Base-by-base conservation (phyloP, 257 asterid species). In the Solanum pimpinellifolium region DNA sequence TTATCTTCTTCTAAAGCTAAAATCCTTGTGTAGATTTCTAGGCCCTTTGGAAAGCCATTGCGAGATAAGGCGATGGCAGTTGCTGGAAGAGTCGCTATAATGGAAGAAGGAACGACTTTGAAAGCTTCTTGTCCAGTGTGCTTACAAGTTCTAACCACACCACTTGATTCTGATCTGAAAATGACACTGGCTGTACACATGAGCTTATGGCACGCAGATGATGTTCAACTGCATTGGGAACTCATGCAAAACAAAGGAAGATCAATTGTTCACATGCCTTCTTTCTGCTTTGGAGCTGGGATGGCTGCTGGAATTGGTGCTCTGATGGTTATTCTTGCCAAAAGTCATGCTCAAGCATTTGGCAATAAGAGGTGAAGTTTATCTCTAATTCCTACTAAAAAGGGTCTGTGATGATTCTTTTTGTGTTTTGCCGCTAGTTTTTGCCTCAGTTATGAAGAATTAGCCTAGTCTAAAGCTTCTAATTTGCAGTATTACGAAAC, bases 161-260 rank as follows among this genome's bases (percentile, higher is more conserved):
- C 90, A 37, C 75, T 52, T 20, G 92, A 87, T 73, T 84, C 92
- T 47, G 98, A 95, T 86, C 85, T 93, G 85, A 90, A 85, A 88
- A 93, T 92, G 98, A 92, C 90, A 35, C 87, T 97, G 72, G 98
- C 98, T 1, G 86, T 93, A 81, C 98, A 95, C 94, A 85, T 95
- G 93, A 94, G 98, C 90, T 88, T 97, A 84, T 95, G 98, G 97
- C 98, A 95, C 86, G 90, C 98, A 5, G 98, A 95, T 41, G 98
- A 97, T 84, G 97, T 97, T 70, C 88, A 87, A 60, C 78, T 92
- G 92, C 97, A 93, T 87, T 97, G 98, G 99, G 94, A 95, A 66
- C 84, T 93, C 27, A 94, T 93, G 95, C 94, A 94, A 75, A 93
- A 84, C 84, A 90, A 89, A 86, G 90, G 85, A 35, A 89, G 90